phyloP scores from a whole-genome alignment of 176 grass and related monocot genomes.

The Musa acuminata region DNA sequence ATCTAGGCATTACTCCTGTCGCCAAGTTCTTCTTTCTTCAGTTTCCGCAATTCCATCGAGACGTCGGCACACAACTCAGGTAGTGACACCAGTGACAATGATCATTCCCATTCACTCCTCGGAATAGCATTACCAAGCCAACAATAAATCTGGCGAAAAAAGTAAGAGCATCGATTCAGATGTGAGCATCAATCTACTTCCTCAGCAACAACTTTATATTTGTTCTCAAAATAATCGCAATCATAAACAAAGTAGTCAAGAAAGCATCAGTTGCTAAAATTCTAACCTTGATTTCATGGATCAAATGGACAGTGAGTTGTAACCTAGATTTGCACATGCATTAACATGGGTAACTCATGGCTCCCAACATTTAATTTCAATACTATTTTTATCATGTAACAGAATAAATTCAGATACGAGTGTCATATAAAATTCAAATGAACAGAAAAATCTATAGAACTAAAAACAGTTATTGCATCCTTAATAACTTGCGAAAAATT shows the following conservation, averaged over 20 bases:
- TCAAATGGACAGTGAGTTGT: neutral
- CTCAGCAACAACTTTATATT: neutral
- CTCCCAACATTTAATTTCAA: too few relatives aligned
- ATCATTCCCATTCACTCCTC: slow-evolving; percentile 67
- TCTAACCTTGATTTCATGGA: neutral
- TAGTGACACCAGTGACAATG: slow-evolving; percentile 88
- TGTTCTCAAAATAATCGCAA: too few relatives aligned
- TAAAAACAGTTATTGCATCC: too few relatives aligned
- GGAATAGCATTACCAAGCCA: slow-evolving; percentile 70
- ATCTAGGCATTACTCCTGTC: neutral
- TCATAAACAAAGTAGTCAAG: neutral
- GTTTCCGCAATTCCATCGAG: slow-evolving; percentile 66
- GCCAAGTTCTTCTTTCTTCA: slow-evolving; percentile 19
- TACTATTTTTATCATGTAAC: too few relatives aligned
- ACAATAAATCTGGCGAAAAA: slow-evolving; percentile 38
- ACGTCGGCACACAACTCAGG: slow-evolving; percentile 82
- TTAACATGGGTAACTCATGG: too few relatives aligned
- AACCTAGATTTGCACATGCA: neutral
- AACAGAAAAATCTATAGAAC: too few relatives aligned
- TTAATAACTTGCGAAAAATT: too few relatives aligned
- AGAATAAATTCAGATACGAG: too few relatives aligned
- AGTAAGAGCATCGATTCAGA: neutral
- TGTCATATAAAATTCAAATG: too few relatives aligned
- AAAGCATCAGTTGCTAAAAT: neutral
- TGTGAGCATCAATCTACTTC: neutral